phyloP scores from a whole-genome alignment of 208 protist species.

The Novymonas esmeraldas region DNA sequence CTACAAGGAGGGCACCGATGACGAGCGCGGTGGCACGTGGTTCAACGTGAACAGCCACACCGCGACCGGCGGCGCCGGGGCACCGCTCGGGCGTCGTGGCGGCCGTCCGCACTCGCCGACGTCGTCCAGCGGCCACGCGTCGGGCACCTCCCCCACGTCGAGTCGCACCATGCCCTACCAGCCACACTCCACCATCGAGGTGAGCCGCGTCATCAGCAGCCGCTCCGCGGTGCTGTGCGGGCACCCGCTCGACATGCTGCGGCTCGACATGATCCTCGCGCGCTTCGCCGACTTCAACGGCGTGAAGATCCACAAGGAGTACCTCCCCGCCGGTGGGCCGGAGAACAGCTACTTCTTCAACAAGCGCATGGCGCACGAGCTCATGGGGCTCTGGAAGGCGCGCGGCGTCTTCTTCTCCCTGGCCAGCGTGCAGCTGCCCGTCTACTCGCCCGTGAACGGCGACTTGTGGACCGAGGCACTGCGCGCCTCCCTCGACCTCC shows the following conservation, averaged over 20 bases:
- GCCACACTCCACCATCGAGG: conserved; percentile 61
- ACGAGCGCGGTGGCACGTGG: not conserved
- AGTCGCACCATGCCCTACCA: conserved; percentile 8
- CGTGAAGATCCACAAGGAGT: conserved; percentile 75
- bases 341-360: conserved; percentile 80
- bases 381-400: conserved; percentile 56
- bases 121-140: not conserved
- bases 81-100: not conserved
- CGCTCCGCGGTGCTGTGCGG: conserved; percentile 74
- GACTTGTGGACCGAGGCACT: conserved; percentile 37
- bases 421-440: conserved; percentile 38
- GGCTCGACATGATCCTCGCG: conserved; percentile 60
- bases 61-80: not conserved
- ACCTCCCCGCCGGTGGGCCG: conserved; percentile 52
- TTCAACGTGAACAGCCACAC: not conserved
- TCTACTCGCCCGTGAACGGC: conserved; percentile 81
- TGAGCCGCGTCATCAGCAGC: conserved; percentile 71
- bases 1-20: not conserved
- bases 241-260: conserved; percentile 73
- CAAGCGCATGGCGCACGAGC: conserved; percentile 45
- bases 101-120: not conserved
- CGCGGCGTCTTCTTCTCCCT: conserved; percentile 52
- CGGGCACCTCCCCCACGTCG: not conserved
- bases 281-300: conserved; percentile 63
- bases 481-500: not conserved